Base-by-base conservation (phyloP, 306 rosid genomes). In the Dalbergia oliveri region DNA sequence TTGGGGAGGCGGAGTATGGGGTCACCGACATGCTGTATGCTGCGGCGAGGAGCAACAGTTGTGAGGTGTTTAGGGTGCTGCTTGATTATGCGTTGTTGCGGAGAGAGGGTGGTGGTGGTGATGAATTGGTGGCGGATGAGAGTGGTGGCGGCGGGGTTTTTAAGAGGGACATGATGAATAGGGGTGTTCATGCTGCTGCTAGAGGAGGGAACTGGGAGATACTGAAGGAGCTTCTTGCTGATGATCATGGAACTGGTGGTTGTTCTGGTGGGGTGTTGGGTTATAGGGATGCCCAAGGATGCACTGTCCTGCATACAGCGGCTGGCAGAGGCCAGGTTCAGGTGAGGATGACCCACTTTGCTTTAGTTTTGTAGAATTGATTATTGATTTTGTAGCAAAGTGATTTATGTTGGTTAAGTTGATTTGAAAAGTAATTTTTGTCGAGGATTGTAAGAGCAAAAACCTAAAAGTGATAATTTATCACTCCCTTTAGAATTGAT, bases 1-100 rank as follows among this genome's bases (percentile, higher is more conserved):
- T 92, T 66, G 97, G 98, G 2, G 97, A 92, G 83, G 97, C 97
- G 59, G 98, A 94, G 75, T 94, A 89, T 21, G 98, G 97, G 3
- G 91, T 94, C 66, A 94, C 97, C 23, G 98, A 94, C 21, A 79
- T 92, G 5, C 77, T 94, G 0, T 94, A 88, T 66, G 97, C 92
- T 78, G 98, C 98, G 0, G 97, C 97, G 0, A 90, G 97, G 78
- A 91, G 97, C 78, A 87, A 87, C 68, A 87, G 61, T 61, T 79
- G 50, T 74, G 89, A 92, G 77, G 94, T 91, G 8, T 94, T 94
- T 15, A 79, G 84, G 82, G 34, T 89, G 53, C 26, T 92, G 82
- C 73, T 92, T 50, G 88, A 88, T 61, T 90, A 79, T 61, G 86
- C 94, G 5, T 39, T 89, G 41, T 87, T 83, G 9, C 86, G 88